Base-by-base conservation (phyloP, 164 flowering plant genomes). In the Magnolia kwangsiensis region DNA sequence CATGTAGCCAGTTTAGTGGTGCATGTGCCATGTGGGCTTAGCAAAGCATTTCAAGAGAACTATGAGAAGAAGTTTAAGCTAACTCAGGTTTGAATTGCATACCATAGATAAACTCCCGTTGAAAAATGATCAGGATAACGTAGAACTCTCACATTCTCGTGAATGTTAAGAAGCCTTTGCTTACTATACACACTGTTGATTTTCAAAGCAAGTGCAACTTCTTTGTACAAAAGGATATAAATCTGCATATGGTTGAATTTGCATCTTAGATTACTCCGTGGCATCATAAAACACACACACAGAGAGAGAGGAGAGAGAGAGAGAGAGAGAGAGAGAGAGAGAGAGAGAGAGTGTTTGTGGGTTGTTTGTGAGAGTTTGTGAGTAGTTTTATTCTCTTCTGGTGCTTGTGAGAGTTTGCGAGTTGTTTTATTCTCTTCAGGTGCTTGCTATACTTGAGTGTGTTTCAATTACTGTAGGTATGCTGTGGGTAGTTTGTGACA, bases 91-190 rank as follows among this genome's bases (percentile, higher is more conserved):
- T 49, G 58, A 65, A 74, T n/a, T 67, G 45, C 89, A 73, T 91
- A 96, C 98, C 99, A 96, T n/a, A 92, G 77, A 83, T 92, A 96
- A 80, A 96, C 98, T 76, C 98, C 98, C 81, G 82, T 74, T 49
- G 99, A 90, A 80, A 96, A 96, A 86, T 96, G 99, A 80, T 96
- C 99, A 37, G 99, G 99, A 82, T 90, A 94, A 13, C 99, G 97
- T 72, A 94, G 75, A 49, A 96, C 97, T 83, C 89, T 90, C 76
- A 96, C 93, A 83, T 96, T 96, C 84, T 94, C 98, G 82, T 96
- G 99, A 81, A 96, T 93, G 86, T 85, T 84, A 73, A 92, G 93
- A 83, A 96, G 93, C 82, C 80, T 91, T 76, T 85, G 85, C 85
- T 96, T 94, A 84, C 99, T 96, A 75, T 94, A 90, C 18, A 89